These are phyloP conservation scores for Scheffersomyces segobiensis DNA, from an alignment of 1,139 yeast genomes.

Conservation along the genomic window DNA sequence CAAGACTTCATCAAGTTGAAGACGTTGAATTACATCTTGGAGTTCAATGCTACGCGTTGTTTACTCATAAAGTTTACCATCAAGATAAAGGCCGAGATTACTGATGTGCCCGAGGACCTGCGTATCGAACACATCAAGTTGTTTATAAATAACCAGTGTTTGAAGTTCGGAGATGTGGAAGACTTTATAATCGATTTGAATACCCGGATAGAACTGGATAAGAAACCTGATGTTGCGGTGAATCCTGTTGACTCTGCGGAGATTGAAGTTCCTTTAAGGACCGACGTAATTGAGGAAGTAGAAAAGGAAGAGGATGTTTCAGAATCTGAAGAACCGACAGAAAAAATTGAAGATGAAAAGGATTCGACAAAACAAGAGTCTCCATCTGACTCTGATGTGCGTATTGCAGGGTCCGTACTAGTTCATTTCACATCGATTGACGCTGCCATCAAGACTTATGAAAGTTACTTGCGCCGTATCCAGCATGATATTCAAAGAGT, in stretches of 20 bases:
- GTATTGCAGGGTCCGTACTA: constrained; percentile 14
- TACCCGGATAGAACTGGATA: neutral
- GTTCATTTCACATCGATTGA: constrained; percentile 45
- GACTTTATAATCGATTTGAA: constrained; percentile 18
- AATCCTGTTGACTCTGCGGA: neutral
- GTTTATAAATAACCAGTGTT: constrained; percentile 23
- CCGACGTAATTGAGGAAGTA: neutral
- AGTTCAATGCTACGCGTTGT: constrained; percentile 42
- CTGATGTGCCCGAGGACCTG: neutral
- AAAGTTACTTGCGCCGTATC: constrained; percentile 27
- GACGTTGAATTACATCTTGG: constrained; percentile 44
- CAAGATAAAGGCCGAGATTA: constrained; percentile 1
- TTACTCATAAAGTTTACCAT: constrained; percentile 20
- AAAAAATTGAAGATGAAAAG: neutral
- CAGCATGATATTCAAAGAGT: constrained; percentile 22
- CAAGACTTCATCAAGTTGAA: constrained; percentile 44
- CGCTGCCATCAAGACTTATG: constrained; percentile 40
- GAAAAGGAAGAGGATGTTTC: constrained; percentile 7
- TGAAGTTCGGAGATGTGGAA: constrained; percentile 39
- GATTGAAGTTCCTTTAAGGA: neutral
- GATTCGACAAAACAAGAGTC: constrained; percentile 3
- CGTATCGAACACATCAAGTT: constrained; percentile 11
- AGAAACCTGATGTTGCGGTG: neutral
- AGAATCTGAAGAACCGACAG: neutral
- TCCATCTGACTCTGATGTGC: neutral